These are phyloP conservation scores for Penicillium freii DNA, from an alignment of 2,329 filamentous ascomycete species.

Conservation along the genomic window DNA sequence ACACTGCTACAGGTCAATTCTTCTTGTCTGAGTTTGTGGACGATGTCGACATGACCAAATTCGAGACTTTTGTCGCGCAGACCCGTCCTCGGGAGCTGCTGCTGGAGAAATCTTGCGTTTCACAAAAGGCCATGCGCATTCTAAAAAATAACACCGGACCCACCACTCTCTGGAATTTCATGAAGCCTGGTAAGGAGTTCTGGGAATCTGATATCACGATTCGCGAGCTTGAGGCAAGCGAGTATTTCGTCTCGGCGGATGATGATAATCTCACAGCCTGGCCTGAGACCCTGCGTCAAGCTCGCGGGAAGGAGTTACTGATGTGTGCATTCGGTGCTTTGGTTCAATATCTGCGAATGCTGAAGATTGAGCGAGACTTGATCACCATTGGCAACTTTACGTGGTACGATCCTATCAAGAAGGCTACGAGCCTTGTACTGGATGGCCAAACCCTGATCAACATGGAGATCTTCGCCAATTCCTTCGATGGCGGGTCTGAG, in stretches of 20 bases:
- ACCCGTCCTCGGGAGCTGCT: conserved; percentile 84
- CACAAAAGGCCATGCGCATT: conserved; percentile 84
- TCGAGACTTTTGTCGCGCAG: conserved; percentile 94
- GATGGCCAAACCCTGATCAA: conserved; percentile 97
- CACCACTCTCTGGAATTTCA: conserved; percentile 90
- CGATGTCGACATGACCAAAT: conserved; percentile 89
- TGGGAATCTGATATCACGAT: conserved; percentile 81
- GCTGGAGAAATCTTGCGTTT: conserved; percentile 81
- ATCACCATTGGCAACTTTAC: conserved; percentile 88
- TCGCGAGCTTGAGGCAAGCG: conserved; percentile 74
- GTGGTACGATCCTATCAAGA: conserved; percentile 89
- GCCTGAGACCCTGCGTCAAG: conserved; percentile 71
- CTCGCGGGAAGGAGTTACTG: conserved; percentile 72
- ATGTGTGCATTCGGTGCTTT: conserved; percentile 92
- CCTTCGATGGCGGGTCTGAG: conserved; percentile 76
- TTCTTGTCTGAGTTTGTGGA: conserved; percentile 89
- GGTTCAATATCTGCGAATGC: conserved; percentile 76
- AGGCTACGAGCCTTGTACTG: conserved; percentile 81
- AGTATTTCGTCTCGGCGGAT: conserved; percentile 69
- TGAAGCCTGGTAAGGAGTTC: conserved; percentile 85
- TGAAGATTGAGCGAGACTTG: conserved; percentile 86
- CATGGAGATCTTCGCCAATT: conserved; percentile 94
- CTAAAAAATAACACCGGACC: conserved; percentile 93
- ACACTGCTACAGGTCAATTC: conserved; percentile 94
- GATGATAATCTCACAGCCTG: conserved; percentile 64